Evolutionary conservation across 257 asterid genomes (phyloP).

Genomic region (Solanum chiquidenum): DNA sequence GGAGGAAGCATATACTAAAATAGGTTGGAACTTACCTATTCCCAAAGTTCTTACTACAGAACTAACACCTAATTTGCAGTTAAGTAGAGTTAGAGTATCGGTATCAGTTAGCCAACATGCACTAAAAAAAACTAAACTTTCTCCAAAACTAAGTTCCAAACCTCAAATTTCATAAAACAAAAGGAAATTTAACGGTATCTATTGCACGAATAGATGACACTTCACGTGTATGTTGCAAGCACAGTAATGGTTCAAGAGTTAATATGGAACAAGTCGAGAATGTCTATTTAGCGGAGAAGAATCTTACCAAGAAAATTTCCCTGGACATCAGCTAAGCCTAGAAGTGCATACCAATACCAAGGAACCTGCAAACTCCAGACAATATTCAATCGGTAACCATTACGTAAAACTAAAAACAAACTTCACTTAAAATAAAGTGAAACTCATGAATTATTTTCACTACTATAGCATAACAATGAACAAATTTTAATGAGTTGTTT

Average conservation of each 20-base stretch:
- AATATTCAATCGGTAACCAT: not conserved
- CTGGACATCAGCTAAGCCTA: constrained; percentile 58
- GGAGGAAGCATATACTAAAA: not conserved
- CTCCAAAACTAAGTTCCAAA: not conserved
- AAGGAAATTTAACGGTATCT: not conserved
- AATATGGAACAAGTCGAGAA: not conserved
- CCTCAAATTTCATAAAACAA: not conserved
- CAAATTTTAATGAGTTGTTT: too few relatives aligned
- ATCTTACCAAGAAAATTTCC: constrained; percentile 60
- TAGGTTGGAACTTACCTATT: not conserved
- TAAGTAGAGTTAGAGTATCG: not conserved
- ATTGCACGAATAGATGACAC: not conserved
- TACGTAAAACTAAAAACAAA: not conserved
- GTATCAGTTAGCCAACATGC: not conserved
- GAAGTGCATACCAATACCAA: constrained; percentile 65
- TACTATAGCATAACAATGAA: not conserved
- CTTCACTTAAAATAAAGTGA: not conserved
- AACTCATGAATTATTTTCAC: not conserved
- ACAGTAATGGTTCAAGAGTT: not conserved
- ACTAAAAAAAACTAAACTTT: not conserved
- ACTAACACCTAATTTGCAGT: not conserved
- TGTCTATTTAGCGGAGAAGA: not conserved
- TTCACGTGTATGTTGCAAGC: not conserved
- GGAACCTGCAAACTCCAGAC: constrained; percentile 40
- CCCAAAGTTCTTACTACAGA: not conserved